Evolutionary conservation across 1,284 basidiomycete genomes (phyloP), one percentile per base, ranked within the genome.

Genomic region (Golubevia pallescens): DNA sequence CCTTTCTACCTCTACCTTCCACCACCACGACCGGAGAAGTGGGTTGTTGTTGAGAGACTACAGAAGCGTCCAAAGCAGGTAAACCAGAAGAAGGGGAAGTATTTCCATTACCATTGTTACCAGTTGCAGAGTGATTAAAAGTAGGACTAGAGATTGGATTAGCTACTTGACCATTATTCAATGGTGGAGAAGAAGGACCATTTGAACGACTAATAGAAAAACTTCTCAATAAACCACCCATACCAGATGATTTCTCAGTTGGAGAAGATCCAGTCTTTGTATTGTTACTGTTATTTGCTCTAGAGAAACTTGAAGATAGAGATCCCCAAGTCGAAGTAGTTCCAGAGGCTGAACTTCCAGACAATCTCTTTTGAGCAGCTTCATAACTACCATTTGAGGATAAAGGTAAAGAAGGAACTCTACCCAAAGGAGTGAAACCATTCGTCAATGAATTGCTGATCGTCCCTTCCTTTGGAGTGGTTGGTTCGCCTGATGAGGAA

Each of bases 361-460:
- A 19, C 66, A 75, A 70, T 32, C 73, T 54, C 70, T 75, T 75
- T 54, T 72, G 73, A n/a, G 73, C 73, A 56, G 70, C 70, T 61
- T 75, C 73, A 63, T 75, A 75, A 42, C 34, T 38, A 5, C 34
- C 34, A 10, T 70, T 72, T 0, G 67, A 59, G 3, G 67, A 67
- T 65, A 75, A 53, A 2, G 73, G 73, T 32, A 75, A 57, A 58
- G 73, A 75, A 6, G 73, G 73, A 0, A 75, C 73, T n/a, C 73
- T 61, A 20, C 73, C 73, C 53, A 75, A 42, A 3, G 73, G 65
- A 57, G 68, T 70, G 13, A 24, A 16, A 34, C 13, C 24, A 60
- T 20, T 13, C 13, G 59, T 53, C 19, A 34, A 16, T 60, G 23
- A 21, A 28, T 13, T 38, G 16, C 54, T 64, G 66, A 16, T 28